phyloP scores from a whole-genome alignment of 768 basidiomycete species.

The Kwoniella mangroviensis region DNA sequence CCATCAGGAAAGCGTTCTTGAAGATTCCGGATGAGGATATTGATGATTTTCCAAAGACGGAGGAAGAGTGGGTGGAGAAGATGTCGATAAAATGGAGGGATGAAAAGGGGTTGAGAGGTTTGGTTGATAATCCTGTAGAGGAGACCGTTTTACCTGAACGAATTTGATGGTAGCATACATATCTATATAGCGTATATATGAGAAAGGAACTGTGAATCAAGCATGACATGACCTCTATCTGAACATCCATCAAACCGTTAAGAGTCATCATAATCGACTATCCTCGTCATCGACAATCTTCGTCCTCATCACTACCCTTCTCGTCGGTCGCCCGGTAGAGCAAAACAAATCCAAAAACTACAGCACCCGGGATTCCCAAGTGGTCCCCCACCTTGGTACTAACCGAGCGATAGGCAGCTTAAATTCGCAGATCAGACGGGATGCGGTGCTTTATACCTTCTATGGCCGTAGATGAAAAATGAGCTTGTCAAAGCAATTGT shows the following conservation, averaged over 20 bases:
- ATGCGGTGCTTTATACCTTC: background rate
- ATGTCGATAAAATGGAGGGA: background rate
- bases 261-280: too few species aligned
- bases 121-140: background rate
- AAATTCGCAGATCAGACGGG: background rate
- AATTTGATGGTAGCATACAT: background rate
- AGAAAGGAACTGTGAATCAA: too few species aligned
- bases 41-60: background rate
- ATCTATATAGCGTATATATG: too few species aligned
- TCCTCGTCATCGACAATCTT: too few species aligned
- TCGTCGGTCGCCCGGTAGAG: too few species aligned
- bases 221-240: too few species aligned
- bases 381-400: background rate
- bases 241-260: too few species aligned
- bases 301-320: too few species aligned
- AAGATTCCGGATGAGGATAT: background rate
- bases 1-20: constrained; percentile 1
- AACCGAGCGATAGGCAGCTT: background rate
- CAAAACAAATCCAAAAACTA: background rate
- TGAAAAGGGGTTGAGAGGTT: background rate
- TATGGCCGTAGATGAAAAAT: background rate
- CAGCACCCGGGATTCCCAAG: background rate
- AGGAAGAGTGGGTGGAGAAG: constrained; percentile 11
- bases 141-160: background rate
- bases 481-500: background rate